Conservation (phyloP, 371 early-diverging fungal genomes). For the Mucor indicus region DNA sequence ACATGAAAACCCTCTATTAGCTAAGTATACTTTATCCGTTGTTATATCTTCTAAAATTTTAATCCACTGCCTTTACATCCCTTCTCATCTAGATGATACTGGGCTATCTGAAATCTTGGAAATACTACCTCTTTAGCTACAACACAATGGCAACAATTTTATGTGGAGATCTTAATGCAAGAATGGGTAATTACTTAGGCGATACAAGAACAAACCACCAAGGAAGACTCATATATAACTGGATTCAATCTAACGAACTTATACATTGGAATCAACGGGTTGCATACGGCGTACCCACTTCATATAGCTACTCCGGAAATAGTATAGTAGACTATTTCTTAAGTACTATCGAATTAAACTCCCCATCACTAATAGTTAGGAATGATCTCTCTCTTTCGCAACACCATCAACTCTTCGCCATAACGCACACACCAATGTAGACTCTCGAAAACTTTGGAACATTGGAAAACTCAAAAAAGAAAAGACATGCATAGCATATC, state of each 20-base stretch:
- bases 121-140: neutral
- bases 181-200: constrained; percentile 2
- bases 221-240: neutral
- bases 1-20: neutral
- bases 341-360: neutral
- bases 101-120: neutral
- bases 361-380: neutral
- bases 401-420: no score
- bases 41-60: neutral
- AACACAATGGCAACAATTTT: constrained; percentile 1
- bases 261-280: neutral
- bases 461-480: no score
- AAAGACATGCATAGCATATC: no score
- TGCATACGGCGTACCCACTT: neutral
- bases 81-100: neutral
- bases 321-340: neutral
- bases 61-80: neutral
- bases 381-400: neutral
- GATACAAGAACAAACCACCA: neutral
- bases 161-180: constrained; percentile 12
- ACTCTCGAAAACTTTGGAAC: no score
- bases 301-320: neutral
- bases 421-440: no score
- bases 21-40: neutral
- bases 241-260: neutral